A percentile compares a stretch with the other conserved stretches of the same genome.
Evolutionary conservation across 164 flowering plant genomes (phyloP).

Genomic region (Cinnamomum micranthum): DNA sequence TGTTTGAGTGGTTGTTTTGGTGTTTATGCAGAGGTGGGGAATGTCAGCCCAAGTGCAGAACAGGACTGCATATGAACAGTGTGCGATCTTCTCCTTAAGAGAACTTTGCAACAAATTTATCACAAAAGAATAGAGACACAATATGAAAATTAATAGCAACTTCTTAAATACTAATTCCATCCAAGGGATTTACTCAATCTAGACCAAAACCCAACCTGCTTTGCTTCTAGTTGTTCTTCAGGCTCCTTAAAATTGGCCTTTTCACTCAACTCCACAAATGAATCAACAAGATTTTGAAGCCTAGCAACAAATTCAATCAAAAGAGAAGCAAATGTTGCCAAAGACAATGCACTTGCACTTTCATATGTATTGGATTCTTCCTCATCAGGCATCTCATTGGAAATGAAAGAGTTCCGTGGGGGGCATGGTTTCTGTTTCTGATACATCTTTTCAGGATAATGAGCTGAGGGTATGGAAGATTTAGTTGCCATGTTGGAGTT

Average conservation of each 20-base stretch:
- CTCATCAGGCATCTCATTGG: slow-evolving; percentile 23
- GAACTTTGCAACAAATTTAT: no score
- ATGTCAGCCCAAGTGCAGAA: no score
- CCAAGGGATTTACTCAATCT: slow-evolving; percentile 23
- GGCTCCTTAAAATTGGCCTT: slow-evolving; percentile 76
- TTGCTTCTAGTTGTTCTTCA: slow-evolving; percentile 17
- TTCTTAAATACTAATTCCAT: slow-evolving; percentile 5
- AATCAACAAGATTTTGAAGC: slow-evolving; percentile 75
- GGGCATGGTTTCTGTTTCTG: slow-evolving; percentile 53
- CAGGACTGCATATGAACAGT: no score
- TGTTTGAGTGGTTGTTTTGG: no score
- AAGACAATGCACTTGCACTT: slow-evolving; percentile 83
- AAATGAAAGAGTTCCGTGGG: slow-evolving; percentile 34
- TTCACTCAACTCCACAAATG: slow-evolving; percentile 68
- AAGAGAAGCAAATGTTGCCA: slow-evolving; percentile 80
- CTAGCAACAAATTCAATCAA: slow-evolving; percentile 95
- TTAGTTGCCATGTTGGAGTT: slow-evolving; percentile 16
- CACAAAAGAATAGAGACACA: no score
- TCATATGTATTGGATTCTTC: slow-evolving; percentile 64
- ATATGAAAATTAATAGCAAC: no score
- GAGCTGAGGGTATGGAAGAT: slow-evolving; percentile 25
- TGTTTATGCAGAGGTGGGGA: no score
- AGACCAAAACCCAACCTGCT: slow-evolving; percentile 38
- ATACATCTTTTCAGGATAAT: slow-evolving; percentile 31
- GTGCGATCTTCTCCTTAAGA: no score